Base-by-base conservation (phyloP, 495 filamentous ascomycete genomes). In the Penicillium psychrofluorescens region DNA sequence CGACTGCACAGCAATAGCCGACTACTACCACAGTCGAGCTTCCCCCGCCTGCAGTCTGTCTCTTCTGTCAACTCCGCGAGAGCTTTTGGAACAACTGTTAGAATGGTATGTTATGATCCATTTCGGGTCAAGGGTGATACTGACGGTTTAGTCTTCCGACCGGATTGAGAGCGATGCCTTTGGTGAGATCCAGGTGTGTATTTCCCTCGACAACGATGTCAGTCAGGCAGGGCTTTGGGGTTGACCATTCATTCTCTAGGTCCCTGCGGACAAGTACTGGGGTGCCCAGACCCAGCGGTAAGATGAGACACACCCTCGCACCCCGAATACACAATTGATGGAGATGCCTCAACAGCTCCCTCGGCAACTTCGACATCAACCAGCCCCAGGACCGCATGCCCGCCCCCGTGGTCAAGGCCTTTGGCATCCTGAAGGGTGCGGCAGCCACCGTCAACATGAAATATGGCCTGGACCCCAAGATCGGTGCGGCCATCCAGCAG, bases 381-480 rank as follows among this genome's bases (percentile, higher is more conserved):
- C 92, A 98, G 72, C 92, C 94, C 47, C 87, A 94, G 64, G 92
- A 98, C 63, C 89, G 92, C 60, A 97, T 98, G 91, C 94, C 92
- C 37, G 85, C 88, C 47, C 85, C 90, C 1, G 83, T 98, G 47
- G 72, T 98, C 49, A 81, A 78, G 66, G 92, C 92, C 12, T 98
- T 98, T 61, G 94, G 92, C 65, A 92, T 98, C 61, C 77, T 98
- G 36, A 98, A 98, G 77, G 90, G 90, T 53, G 92, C 92, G 44
- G 94, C 92, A 28, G 92, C 94, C 33, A 88, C 81, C 8, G 94
- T 98, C 46, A 98, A 98, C 71, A 91, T 95, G 84, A 80, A 82
- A 61, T 95, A 74, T 62, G 92, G 92, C 53, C 88, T 98, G 77
- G 90, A 97, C 71, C 86, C 88, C 48, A 90, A 86, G 74, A 70